phyloP scores from a whole-genome alignment of 2,329 filamentous ascomycete species.

The Nothophaeocryptopus gaeumannii region DNA sequence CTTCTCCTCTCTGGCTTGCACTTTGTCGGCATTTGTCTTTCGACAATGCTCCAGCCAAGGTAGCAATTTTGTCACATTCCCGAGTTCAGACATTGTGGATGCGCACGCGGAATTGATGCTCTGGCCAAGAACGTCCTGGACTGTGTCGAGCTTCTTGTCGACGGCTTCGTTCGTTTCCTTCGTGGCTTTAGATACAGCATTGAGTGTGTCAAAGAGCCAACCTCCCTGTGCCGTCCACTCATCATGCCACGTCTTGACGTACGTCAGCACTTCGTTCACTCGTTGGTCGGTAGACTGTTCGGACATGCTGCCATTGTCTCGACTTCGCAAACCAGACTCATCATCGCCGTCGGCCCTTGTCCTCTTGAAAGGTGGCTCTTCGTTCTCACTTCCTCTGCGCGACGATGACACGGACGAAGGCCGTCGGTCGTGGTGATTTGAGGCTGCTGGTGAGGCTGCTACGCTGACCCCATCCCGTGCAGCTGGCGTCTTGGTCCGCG shows the following conservation, averaged over 20 bases:
- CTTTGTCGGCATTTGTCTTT: slow-evolving; percentile 35
- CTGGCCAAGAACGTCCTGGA: slow-evolving; percentile 29
- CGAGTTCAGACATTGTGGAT: slow-evolving; percentile 26
- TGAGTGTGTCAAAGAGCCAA: slow-evolving; percentile 31
- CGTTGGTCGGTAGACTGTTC: slow-evolving; percentile 15
- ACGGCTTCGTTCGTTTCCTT: slow-evolving; percentile 13
- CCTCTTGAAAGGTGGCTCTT: slow-evolving; percentile 21
- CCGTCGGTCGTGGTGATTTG: slow-evolving; percentile 6
- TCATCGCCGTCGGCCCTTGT: slow-evolving; percentile 17
- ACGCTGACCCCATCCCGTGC: background rate
- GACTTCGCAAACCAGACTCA: slow-evolving; percentile 3
- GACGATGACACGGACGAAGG: slow-evolving; percentile 3
- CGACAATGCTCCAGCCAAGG: slow-evolving; percentile 41
- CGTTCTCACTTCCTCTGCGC: slow-evolving; percentile 1
- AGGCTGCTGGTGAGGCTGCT: slow-evolving; percentile 13
- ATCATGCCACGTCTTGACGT: slow-evolving; percentile 24
- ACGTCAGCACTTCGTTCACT: slow-evolving; percentile 14
- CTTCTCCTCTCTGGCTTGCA: slow-evolving; percentile 39
- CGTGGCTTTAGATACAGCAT: slow-evolving; percentile 14
- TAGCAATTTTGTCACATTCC: slow-evolving; percentile 36
- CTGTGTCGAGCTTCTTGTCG: slow-evolving; percentile 20
- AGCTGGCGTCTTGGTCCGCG: slow-evolving; percentile 10
- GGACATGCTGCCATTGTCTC: slow-evolving; percentile 11
- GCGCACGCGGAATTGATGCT: slow-evolving; percentile 28
- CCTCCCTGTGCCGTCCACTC: slow-evolving; percentile 32